phyloP scores from a whole-genome alignment of 1,139 yeast genomes.

The Zygosaccharomyces sapae region DNA sequence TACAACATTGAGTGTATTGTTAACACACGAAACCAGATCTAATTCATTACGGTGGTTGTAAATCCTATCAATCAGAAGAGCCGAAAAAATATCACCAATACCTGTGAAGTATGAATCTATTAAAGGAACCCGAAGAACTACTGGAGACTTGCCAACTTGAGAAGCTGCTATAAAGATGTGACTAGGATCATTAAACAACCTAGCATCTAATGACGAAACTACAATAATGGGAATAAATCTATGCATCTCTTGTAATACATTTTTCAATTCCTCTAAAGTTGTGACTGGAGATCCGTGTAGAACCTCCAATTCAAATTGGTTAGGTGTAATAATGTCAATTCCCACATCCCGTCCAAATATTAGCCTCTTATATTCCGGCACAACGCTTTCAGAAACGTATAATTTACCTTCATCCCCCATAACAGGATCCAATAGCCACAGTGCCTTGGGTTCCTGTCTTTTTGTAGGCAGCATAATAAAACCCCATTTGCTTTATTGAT shows the following conservation, averaged over 20 bases:
- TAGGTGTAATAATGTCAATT: conserved; percentile 79
- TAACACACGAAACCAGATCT: conserved; percentile 24
- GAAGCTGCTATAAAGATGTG: conserved; percentile 40
- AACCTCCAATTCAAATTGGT: conserved; percentile 83
- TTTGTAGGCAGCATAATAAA: conserved; percentile 17
- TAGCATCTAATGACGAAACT: conserved; percentile 32
- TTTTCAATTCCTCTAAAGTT: conserved; percentile 38
- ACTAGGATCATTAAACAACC: conserved; percentile 26
- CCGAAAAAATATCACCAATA: conserved; percentile 87
- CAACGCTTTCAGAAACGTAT: conserved; percentile 69
- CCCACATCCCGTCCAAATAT: conserved; percentile 44
- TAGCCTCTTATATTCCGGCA: conserved; percentile 53
- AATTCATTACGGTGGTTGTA: conserved; percentile 17
- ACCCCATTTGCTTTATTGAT: conserved; percentile 45
- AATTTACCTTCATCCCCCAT: conserved; percentile 87
- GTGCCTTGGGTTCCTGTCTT: conserved; percentile 19
- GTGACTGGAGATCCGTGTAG: conserved; percentile 46
- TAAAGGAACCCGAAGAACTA: conserved; percentile 46
- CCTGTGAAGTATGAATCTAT: conserved; percentile 82
- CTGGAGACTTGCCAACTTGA: conserved; percentile 21
- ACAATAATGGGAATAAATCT: conserved; percentile 32
- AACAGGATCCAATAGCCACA: conserved; percentile 85
- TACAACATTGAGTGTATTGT: conserved; percentile 32
- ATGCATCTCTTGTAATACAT: conserved; percentile 45
- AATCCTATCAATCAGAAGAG: conserved; percentile 59